These are phyloP conservation scores for Phoma herbarum DNA, from an alignment of 2,329 filamentous ascomycete species.

Conservation along the genomic window DNA sequence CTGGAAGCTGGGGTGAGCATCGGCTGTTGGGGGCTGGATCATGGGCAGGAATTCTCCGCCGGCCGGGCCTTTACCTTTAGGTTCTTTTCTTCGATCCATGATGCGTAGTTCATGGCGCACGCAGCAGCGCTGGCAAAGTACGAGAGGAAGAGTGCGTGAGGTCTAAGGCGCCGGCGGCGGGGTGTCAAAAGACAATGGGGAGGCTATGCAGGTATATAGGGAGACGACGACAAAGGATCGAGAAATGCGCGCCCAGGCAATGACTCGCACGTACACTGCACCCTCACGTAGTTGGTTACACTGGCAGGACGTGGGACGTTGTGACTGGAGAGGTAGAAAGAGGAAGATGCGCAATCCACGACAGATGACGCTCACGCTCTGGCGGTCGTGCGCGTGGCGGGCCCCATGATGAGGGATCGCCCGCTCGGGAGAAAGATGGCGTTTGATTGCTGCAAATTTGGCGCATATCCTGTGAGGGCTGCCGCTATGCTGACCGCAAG, in stretches of 20 bases:
- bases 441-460: conserved; percentile 25
- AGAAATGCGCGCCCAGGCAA: conserved; percentile 10
- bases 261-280: conserved; percentile 12
- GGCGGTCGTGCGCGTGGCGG: conserved; percentile 13
- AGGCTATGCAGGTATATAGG: background rate
- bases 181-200: conserved; percentile 6
- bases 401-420: conserved; percentile 27
- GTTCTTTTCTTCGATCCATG: conserved; percentile 57
- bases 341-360: conserved; percentile 4
- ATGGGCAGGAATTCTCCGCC: conserved; percentile 19
- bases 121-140: conserved; percentile 12
- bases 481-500: background rate
- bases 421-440: conserved; percentile 19
- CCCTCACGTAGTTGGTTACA: conserved; percentile 20
- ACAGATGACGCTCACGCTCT: conserved; percentile 31
- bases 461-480: background rate
- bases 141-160: too few species aligned
- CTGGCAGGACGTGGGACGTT: conserved; percentile 17
- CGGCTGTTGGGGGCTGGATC: conserved; percentile 20
- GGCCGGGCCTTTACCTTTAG: conserved; percentile 46
- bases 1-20: conserved; percentile 26
- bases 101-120: conserved; percentile 55
- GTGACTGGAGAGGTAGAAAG: conserved; percentile 16
- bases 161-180: conserved; percentile 18
- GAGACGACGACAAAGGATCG: background rate